These are phyloP conservation scores for Paxillus involutus DNA, from an alignment of 768 basidiomycete genomes.

Conservation along the genomic window DNA sequence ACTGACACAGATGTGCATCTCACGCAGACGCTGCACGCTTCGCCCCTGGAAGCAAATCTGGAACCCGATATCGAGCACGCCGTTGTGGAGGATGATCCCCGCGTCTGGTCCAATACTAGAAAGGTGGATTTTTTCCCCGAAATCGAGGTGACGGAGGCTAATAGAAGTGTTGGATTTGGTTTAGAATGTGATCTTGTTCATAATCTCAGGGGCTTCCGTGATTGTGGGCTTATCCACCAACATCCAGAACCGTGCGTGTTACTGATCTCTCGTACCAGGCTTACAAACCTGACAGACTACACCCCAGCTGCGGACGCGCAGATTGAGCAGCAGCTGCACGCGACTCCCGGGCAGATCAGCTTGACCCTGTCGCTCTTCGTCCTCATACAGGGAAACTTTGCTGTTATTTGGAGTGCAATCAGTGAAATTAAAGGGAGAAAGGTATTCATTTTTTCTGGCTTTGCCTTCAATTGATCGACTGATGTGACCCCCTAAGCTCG, in stretches of 20 bases:
- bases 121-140: conserved; percentile 42
- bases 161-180: neutral
- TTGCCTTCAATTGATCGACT: no score
- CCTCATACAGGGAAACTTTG: conserved; percentile 60
- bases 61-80: conserved; percentile 38
- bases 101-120: conserved; percentile 53
- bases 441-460: conserved; percentile 27
- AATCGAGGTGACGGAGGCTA: neutral
- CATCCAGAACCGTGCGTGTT: conserved; percentile 31
- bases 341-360: conserved; percentile 63
- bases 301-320: conserved; percentile 61
- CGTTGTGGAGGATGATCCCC: conserved; percentile 59
- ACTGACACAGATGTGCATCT: neutral
- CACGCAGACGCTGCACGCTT: neutral
- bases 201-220: conserved; percentile 29
- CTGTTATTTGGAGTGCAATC: conserved; percentile 31
- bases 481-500: conserved; percentile 34
- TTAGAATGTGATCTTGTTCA: conserved; percentile 20
- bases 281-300: neutral
- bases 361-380: conserved; percentile 72
- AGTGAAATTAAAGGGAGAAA: conserved; percentile 70
- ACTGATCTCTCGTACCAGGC: neutral
- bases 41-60: neutral
- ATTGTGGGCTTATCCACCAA: conserved; percentile 27
- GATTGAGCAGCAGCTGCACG: conserved; percentile 61